Evolutionary conservation across 176 grass and related monocot genomes (phyloP).

Genomic region (Elaeis guineensis): DNA sequence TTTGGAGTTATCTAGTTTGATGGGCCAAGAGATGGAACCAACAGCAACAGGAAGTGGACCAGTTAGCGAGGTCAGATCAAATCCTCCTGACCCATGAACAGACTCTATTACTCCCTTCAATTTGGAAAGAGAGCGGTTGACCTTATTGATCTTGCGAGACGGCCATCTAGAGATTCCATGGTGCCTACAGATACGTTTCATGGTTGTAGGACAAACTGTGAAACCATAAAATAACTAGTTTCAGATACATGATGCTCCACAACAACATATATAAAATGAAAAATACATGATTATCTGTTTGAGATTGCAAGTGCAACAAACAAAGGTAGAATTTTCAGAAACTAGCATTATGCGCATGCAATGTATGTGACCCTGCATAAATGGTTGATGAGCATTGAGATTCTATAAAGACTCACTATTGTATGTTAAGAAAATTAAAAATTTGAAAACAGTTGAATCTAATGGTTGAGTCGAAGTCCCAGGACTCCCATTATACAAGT

Average conservation of each 20-base stretch:
- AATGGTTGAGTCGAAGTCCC: too few species aligned
- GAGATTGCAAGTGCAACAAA: too few species aligned
- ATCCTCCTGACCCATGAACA: slow-evolving; percentile 72
- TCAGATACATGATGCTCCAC: too few species aligned
- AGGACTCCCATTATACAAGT: too few species aligned
- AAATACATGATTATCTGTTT: too few species aligned
- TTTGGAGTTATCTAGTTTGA: slow-evolving; percentile 41
- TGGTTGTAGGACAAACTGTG: slow-evolving; percentile 92
- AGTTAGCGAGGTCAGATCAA: slow-evolving; percentile 65
- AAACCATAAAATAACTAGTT: slow-evolving; percentile 4
- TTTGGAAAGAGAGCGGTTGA: slow-evolving; percentile 92
- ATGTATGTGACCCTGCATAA: too few species aligned
- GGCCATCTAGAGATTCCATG: slow-evolving; percentile 93
- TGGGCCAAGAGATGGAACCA: slow-evolving; percentile 36
- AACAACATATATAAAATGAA: too few species aligned
- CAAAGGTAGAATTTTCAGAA: neutral
- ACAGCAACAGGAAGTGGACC: slow-evolving; percentile 58
- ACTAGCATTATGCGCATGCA: too few species aligned
- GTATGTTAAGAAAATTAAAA: neutral
- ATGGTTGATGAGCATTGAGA: too few species aligned
- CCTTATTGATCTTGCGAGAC: slow-evolving; percentile 96
- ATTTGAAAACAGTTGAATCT: neutral
- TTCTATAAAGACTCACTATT: too few species aligned
- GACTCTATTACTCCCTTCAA: slow-evolving; percentile 92
- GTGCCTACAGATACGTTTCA: slow-evolving; percentile 98